Percentiles rank a stretch among this genome's conserved stretches.
Evolutionary conservation across 2,329 filamentous ascomycete genomes (phyloP).

Genomic region (Tolypocladium paradoxum): DNA sequence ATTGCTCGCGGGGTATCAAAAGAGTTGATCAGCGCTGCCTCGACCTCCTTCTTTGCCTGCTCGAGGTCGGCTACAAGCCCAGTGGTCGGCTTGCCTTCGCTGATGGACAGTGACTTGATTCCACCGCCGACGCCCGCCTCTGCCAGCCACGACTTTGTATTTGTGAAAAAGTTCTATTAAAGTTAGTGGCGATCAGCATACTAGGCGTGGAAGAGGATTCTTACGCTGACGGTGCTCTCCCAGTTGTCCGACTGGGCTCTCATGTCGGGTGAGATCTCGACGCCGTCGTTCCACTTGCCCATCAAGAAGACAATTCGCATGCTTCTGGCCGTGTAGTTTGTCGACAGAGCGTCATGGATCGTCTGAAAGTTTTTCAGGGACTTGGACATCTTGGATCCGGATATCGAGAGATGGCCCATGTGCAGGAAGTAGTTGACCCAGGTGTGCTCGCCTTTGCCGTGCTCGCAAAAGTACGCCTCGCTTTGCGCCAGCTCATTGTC

Average conservation of each 20-base stretch:
- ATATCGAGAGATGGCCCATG: slow-evolving; percentile 80
- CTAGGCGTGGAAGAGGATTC: slow-evolving; percentile 9
- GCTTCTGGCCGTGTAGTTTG: slow-evolving; percentile 62
- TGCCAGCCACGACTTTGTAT: slow-evolving; percentile 41
- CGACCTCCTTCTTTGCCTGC: slow-evolving; percentile 43
- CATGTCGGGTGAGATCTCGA: slow-evolving; percentile 82
- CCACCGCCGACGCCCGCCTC: slow-evolving; percentile 27
- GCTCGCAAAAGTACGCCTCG: slow-evolving; percentile 65
- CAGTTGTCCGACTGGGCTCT: slow-evolving; percentile 63
- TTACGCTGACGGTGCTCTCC: slow-evolving; percentile 65
- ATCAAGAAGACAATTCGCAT: slow-evolving; percentile 81
- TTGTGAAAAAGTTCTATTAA: slow-evolving; percentile 45
- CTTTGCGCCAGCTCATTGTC: slow-evolving; percentile 88
- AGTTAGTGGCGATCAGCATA: slow-evolving; percentile 7
- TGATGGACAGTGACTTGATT: slow-evolving; percentile 28
- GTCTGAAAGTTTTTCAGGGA: slow-evolving; percentile 93
- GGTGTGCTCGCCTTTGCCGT: slow-evolving; percentile 45
- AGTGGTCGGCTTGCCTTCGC: slow-evolving; percentile 17
- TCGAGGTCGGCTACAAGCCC: slow-evolving; percentile 32
- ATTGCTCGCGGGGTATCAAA: slow-evolving; percentile 80
- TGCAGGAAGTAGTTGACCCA: slow-evolving; percentile 97
- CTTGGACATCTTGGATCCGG: slow-evolving; percentile 93
- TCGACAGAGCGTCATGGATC: slow-evolving; percentile 68
- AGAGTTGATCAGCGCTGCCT: slow-evolving; percentile 62
- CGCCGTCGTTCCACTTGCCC: slow-evolving; percentile 80